Percentiles rank a stretch among this genome's conserved stretches.
Conservation (phyloP, 192 early-diverging fungal genomes). For the Backusella morwellensis region DNA sequence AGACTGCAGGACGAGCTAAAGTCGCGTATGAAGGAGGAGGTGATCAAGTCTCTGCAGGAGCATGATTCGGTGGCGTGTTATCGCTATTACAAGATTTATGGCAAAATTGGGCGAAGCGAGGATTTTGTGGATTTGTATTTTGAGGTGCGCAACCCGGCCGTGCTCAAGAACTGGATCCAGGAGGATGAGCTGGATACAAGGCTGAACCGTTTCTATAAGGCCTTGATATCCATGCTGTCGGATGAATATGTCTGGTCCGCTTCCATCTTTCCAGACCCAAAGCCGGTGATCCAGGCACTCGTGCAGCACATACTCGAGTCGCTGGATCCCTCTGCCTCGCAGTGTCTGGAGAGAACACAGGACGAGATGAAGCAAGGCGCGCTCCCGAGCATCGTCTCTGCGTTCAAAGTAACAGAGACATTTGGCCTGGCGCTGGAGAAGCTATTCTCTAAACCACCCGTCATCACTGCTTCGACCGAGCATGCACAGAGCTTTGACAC, state of each 20-base stretch:
- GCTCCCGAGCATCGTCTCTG: slow-evolving; percentile 41
- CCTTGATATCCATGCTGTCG: slow-evolving; percentile 23
- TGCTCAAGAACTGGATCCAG: slow-evolving; percentile 46
- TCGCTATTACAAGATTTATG: slow-evolving; percentile 53
- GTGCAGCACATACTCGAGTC: slow-evolving; percentile 48
- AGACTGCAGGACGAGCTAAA: slow-evolving; percentile 62
- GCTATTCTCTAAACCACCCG: slow-evolving; percentile 45
- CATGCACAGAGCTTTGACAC: not conserved
- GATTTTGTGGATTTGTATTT: slow-evolving; percentile 64
- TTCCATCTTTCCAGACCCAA: slow-evolving; percentile 53
- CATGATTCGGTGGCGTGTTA: slow-evolving; percentile 57
- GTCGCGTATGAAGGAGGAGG: slow-evolving; percentile 42
- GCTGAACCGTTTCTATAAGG: not conserved
- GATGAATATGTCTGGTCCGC: slow-evolving; percentile 61
- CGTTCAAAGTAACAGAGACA: slow-evolving; percentile 49
- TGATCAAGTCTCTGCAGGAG: slow-evolving; percentile 53
- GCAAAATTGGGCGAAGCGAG: slow-evolving; percentile 52
- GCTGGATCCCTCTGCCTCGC: slow-evolving; percentile 49
- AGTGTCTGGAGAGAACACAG: slow-evolving; percentile 23
- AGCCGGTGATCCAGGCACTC: slow-evolving; percentile 43
- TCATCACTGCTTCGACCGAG: slow-evolving; percentile 3
- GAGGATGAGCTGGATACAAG: slow-evolving; percentile 14
- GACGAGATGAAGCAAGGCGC: slow-evolving; percentile 32
- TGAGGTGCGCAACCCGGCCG: slow-evolving; percentile 39
- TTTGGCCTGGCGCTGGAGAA: slow-evolving; percentile 56